phyloP scores from a whole-genome alignment of 1,284 basidiomycete species.

The Paramarasmius palmivorus region DNA sequence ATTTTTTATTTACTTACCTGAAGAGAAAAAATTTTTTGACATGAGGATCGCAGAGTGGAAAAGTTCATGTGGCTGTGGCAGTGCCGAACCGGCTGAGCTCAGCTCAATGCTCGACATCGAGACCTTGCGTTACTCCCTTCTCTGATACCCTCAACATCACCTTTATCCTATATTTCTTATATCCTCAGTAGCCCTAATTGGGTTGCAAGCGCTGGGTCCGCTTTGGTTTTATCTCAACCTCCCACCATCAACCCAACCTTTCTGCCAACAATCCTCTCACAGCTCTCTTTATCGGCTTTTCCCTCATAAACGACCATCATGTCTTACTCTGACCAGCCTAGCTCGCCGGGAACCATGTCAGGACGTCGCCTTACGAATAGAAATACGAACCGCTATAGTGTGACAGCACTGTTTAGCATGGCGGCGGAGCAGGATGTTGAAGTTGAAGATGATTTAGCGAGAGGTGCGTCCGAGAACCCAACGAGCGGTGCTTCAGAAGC shows the following conservation, averaged over 20 bases:
- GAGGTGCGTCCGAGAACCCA: constrained; percentile 58
- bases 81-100: constrained; percentile 7
- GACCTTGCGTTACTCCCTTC: constrained; percentile 7
- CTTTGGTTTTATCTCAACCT: constrained; percentile 18
- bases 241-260: constrained; percentile 13
- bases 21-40: too few species aligned
- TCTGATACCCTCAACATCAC: constrained; percentile 19
- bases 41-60: not conserved
- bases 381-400: constrained; percentile 95
- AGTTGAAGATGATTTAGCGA: constrained; percentile 95
- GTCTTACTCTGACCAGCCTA: constrained; percentile 66
- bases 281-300: constrained; percentile 7
- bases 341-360: constrained; percentile 64
- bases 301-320: constrained; percentile 34
- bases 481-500: not conserved
- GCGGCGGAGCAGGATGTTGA: constrained; percentile 99
- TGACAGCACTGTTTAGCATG: constrained; percentile 96
- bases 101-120: not conserved
- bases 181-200: constrained; percentile 26
- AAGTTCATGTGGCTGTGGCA: constrained; percentile 7
- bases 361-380: constrained; percentile 79
- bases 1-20: too few species aligned
- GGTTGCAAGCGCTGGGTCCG: constrained; percentile 36
- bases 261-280: constrained; percentile 10
- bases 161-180: constrained; percentile 19